phyloP scores from a whole-genome alignment of 805 yeast genomes.

The Cyberlindnera misumaiensis region DNA sequence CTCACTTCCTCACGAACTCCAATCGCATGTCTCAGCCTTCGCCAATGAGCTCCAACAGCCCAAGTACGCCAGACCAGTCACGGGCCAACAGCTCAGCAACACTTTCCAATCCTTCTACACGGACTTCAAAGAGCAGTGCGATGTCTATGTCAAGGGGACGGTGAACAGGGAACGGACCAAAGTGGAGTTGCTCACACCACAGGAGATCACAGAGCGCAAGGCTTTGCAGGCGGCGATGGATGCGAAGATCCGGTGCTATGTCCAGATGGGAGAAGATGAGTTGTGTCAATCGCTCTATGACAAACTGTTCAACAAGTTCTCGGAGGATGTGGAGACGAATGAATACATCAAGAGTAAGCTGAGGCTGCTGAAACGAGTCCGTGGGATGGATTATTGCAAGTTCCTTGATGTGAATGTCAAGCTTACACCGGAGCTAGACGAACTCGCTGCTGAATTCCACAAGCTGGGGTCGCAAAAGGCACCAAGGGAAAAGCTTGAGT shows the following conservation, averaged over 20 bases:
- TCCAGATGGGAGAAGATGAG: conserved; percentile 1
- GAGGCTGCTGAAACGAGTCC: conserved; percentile 8
- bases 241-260: conserved; percentile 4
- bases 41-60: conserved; percentile 17
- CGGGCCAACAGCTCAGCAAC: conserved; percentile 10
- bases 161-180: conserved; percentile 1
- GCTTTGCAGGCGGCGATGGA: conserved; percentile 1
- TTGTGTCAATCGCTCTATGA: conserved; percentile 5
- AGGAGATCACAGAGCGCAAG: conserved; percentile 5
- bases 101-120: conserved; percentile 19
- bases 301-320: conserved; percentile 13
- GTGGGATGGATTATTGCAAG: conserved; percentile 12
- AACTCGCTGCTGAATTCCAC: background rate
- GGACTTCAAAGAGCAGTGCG: conserved; percentile 6
- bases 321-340: conserved; percentile 11
- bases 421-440: conserved; percentile 4
- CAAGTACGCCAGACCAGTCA: conserved; percentile 17
- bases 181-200: conserved; percentile 7
- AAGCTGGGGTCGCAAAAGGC: conserved; percentile 2
- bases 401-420: conserved; percentile 13
- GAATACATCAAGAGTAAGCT: conserved; percentile 13
- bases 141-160: conserved; percentile 15
- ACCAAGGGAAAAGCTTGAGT: conserved; percentile 14
- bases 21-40: conserved; percentile 9
- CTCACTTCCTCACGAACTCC: conserved; percentile 11